These are phyloP conservation scores for Citrus sp. DNA, from an alignment of 345 rosid species.

Conservation along the genomic window DNA sequence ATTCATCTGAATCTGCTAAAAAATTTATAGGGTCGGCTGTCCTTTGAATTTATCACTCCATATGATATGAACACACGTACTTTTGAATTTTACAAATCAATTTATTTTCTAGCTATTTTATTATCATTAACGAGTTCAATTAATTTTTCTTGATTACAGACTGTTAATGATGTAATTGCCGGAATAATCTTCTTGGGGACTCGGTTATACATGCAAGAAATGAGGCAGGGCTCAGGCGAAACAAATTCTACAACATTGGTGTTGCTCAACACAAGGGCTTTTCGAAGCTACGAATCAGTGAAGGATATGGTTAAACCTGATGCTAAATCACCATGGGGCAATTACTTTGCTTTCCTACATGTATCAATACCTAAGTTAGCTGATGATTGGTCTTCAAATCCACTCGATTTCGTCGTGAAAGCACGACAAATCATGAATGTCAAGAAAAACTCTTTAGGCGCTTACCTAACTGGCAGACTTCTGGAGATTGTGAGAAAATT, in stretches of 20 bases:
- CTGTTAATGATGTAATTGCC: conserved; percentile 36
- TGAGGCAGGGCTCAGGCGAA: conserved; percentile 1
- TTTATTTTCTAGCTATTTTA: not conserved
- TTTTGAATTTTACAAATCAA: too few relatives aligned
- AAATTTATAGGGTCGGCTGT: too few relatives aligned
- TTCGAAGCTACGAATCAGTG: conserved; percentile 30
- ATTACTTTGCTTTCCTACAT: conserved; percentile 36
- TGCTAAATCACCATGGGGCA: conserved; percentile 41
- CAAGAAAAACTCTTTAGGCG: conserved; percentile 31
- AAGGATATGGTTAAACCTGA: conserved; percentile 36
- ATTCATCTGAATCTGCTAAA: too few relatives aligned
- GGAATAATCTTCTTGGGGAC: conserved; percentile 37
- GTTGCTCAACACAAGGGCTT: conserved; percentile 35
- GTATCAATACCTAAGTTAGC: conserved; percentile 28
- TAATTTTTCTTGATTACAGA: conserved; percentile 18
- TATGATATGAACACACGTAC: not conserved
- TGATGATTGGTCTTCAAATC: conserved; percentile 2
- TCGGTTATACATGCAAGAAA: conserved; percentile 36
- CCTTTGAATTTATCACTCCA: not conserved
- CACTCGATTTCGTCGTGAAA: conserved; percentile 25
- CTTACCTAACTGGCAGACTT: conserved; percentile 23
- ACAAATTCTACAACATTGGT: conserved; percentile 30
- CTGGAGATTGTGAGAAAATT: conserved; percentile 26
- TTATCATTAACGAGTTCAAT: not conserved
- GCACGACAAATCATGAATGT: conserved; percentile 21